Evolutionary conservation across 805 yeast genomes (phyloP), one percentile per base, ranked within the genome.

Genomic region (Isabelozyma heimii): DNA sequence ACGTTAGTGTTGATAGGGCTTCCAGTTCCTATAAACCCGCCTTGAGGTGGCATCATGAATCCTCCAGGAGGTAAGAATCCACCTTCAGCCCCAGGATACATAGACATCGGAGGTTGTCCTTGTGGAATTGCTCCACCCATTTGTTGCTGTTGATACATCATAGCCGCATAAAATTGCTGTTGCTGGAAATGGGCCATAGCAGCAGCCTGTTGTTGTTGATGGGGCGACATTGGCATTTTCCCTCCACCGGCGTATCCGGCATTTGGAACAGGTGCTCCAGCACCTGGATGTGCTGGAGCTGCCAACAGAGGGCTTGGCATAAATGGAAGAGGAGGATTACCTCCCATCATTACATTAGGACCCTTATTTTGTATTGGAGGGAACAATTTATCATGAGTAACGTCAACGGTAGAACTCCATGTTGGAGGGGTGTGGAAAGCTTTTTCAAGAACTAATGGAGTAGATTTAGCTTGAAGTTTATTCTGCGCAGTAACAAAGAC

Each of bases 391-490:
- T 73, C 77, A 65, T 82, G 81, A 1, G 85, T 73, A 49, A 79
- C 83, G 41, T 81, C 87, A 20, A 78, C 65, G 2, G 83, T 81
- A 43, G 77, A 69, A 17, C 76, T 73, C 95, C 95, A 88, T 0
- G 91, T 85, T 45, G 95, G 95, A 8, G 89, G 84, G 0, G 92
- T 85, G 39, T 75, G 74, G 63, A 79, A 89, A 6, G 94, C 83
- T 56, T 74, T 81, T 55, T 84, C 91, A 51, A 84, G 72, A 4
- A 56, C 53, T 7, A 65, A 56, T 12, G 68, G 63, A 4, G 60
- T 49, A 1, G 53, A 48, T 15, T 53, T 58, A 30, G 48, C 61
- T 42, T 47, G 59, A 45, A 58, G 60, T 50, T 51, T 64, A 55
- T 52, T 65, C 47, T 75, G 75, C 4, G 81, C 73, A 26, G 78